Conservation (phyloP, 352 stramenopile species). For the Thraustochytrium sp. region DNA sequence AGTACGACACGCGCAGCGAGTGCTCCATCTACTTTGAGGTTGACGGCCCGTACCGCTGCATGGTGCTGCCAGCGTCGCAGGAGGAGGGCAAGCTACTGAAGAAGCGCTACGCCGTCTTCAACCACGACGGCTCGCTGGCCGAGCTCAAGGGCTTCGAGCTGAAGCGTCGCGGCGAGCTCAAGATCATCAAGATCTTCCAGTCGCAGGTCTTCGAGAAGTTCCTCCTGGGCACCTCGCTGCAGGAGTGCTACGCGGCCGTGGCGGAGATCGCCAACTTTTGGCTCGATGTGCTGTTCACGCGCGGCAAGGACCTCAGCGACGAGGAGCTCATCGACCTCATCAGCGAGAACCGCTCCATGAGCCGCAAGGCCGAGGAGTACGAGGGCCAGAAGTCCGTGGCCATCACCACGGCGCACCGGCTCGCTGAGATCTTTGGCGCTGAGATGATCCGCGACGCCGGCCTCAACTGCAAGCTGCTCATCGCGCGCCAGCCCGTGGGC, state of each 20-base stretch:
- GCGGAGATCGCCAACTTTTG: conserved; percentile 93
- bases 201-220: conserved; percentile 96
- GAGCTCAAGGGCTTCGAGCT: conserved; percentile 96
- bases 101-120: conserved; percentile 92
- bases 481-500: conserved; percentile 76
- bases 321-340: conserved; percentile 95
- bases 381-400: conserved; percentile 92
- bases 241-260: conserved; percentile 92
- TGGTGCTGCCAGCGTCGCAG: conserved; percentile 95
- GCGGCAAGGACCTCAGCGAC: conserved; percentile 85
- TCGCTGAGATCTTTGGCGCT: conserved; percentile 94
- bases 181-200: conserved; percentile 99
- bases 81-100: conserved; percentile 98
- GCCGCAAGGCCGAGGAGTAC: conserved; percentile 91
- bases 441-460: conserved; percentile 98
- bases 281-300: conserved; percentile 95
- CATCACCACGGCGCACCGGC: conserved; percentile 91
- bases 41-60: conserved; percentile 93
- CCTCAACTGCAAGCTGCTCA: conserved; percentile 97
- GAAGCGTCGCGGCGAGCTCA: conserved; percentile 94
- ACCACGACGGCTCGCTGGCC: conserved; percentile 78
- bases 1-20: conserved; percentile 86
- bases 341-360: conserved; percentile 98
- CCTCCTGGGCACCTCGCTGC: conserved; percentile 81
- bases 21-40: conserved; percentile 99